A percentile compares a stretch with the other conserved stretches of the same genome.
Conservation (phyloP, 176 grass and related monocot species). For the Carex parvula region DNA sequence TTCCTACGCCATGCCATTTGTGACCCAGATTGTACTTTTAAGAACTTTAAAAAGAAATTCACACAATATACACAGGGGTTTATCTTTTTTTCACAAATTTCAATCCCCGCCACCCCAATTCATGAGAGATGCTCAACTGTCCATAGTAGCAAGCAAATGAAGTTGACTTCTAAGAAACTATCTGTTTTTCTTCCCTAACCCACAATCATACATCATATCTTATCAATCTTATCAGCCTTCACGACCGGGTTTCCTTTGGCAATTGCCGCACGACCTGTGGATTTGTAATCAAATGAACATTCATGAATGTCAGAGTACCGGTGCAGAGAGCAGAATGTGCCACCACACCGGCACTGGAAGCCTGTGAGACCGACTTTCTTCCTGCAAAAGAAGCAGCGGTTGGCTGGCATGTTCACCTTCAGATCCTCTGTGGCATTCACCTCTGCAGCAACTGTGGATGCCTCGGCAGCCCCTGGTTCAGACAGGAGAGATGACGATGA, state of each 20-base stretch:
- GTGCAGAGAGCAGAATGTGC: slow-evolving; percentile 52
- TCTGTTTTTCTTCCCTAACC: slow-evolving; percentile 4
- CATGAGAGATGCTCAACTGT: slow-evolving; percentile 2
- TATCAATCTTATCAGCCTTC: slow-evolving; percentile 53
- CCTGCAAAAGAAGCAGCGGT: slow-evolving; percentile 39
- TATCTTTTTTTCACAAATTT: slow-evolving; percentile 13
- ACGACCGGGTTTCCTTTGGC: slow-evolving; percentile 50
- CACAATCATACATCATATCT: slow-evolving; percentile 36
- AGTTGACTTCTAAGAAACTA: slow-evolving; percentile 5
- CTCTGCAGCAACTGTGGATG: not conserved
- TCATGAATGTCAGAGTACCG: slow-evolving; percentile 45
- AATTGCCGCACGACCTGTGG: slow-evolving; percentile 35
- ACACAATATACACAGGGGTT: slow-evolving; percentile 21
- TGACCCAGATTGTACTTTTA: slow-evolving; percentile 1
- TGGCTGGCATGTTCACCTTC: slow-evolving; percentile 31
- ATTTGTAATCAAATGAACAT: slow-evolving; percentile 54
- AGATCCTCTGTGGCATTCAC: not conserved
- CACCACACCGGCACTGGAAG: slow-evolving; percentile 61
- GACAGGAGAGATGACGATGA: slow-evolving; percentile 4
- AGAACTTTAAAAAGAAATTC: slow-evolving; percentile 5
- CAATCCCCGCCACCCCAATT: not conserved
- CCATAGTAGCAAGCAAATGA: slow-evolving; percentile 9
- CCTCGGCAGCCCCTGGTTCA: not conserved
- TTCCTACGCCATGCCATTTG: slow-evolving; percentile 1
- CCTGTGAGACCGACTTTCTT: slow-evolving; percentile 59